Conservation (phyloP, 2,329 filamentous ascomycete species). For the Claviceps sp. region DNA sequence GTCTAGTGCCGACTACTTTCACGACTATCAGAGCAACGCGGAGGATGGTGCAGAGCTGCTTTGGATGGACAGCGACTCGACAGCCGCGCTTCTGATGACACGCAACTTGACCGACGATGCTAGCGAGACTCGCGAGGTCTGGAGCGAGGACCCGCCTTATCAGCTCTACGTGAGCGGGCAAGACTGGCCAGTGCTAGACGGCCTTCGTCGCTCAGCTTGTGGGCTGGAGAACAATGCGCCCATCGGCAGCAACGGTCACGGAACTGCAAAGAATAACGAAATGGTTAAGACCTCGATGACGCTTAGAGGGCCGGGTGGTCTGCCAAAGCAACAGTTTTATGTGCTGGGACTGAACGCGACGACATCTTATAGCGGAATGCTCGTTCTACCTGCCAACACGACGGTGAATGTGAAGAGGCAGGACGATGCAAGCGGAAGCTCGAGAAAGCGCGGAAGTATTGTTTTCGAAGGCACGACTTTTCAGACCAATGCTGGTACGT, state of each 20-base stretch:
- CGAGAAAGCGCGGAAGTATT: constrained; percentile 52
- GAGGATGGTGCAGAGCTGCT: constrained; percentile 40
- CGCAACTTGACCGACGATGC: constrained; percentile 53
- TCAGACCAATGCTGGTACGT: constrained; percentile 60
- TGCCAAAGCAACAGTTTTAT: constrained; percentile 81
- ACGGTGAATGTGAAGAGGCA: constrained; percentile 29
- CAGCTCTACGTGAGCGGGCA: constrained; percentile 62
- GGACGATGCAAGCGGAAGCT: constrained; percentile 10
- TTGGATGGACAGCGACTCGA: constrained; percentile 75
- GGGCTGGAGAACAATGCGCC: constrained; percentile 56
- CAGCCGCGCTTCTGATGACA: constrained; percentile 66
- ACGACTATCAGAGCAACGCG: constrained; percentile 39
- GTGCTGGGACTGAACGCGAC: constrained; percentile 60
- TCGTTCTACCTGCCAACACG: constrained; percentile 47
- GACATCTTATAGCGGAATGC: constrained; percentile 57
- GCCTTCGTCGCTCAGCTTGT: constrained; percentile 70
- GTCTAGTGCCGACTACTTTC: constrained; percentile 68
- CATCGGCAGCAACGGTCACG: constrained; percentile 40
- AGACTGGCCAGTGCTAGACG: constrained; percentile 46
- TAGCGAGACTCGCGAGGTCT: constrained; percentile 38
- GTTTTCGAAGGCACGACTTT: constrained; percentile 65
- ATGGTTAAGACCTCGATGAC: constrained; percentile 52
- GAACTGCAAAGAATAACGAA: constrained; percentile 10
- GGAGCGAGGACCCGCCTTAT: constrained; percentile 47
- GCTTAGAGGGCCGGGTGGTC: constrained; percentile 47